Base-by-base conservation (phyloP, 257 asterid species). In the Striga asiatica region DNA sequence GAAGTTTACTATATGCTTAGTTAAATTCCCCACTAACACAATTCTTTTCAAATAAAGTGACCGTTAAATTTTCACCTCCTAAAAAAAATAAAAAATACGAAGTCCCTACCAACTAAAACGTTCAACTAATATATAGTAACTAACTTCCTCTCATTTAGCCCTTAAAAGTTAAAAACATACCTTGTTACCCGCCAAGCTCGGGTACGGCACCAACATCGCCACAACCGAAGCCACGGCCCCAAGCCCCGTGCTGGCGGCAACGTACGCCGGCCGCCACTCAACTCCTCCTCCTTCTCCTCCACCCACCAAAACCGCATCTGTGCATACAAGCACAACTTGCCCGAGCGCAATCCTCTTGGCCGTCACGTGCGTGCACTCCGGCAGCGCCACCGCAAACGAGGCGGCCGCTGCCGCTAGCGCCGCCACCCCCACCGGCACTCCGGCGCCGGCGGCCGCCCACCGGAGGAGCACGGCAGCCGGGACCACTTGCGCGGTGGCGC, bases 301-400 rank as follows among this genome's bases (percentile, higher is more conserved):
- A 5, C 46, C 61, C 42, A 66, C 27, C 47, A 56, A 73, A 23
- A 50, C 61, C 54, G n/a, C n/a, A n/a, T 64, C 75, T 1, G 69
- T 74, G 42, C 62, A 76, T 4, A 61, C 61, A 10, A 79, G 43
- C 31, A 69, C 83, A 17, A 79, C 58, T 62, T 73, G 83, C 24
- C 81, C 83, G 10, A 76, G 70, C n/a, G 77, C 81, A 13, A 74
- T 61, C 54, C 76, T 62, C 42, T 76, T 76, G 7, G 81, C 50
- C 51, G 68, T 59, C 41, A 69, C 7, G 32, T 70, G 64, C 4
- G 79, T 74, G 3, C 54, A 68, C 16, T 29, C 62, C 3, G 88
- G 83, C 8, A 80, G 58, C 39, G 68, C 76, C 65, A 74, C 76
- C 39, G 74, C 8, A 50, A 76, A 80, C 0, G 79, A 19, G 14